A percentile compares a stretch with the other conserved stretches of the same genome.
These are phyloP conservation scores for Austroboletus olivaceoglutinosus DNA, from an alignment of 1,284 basidiomycete genomes.

Conservation along the genomic window DNA sequence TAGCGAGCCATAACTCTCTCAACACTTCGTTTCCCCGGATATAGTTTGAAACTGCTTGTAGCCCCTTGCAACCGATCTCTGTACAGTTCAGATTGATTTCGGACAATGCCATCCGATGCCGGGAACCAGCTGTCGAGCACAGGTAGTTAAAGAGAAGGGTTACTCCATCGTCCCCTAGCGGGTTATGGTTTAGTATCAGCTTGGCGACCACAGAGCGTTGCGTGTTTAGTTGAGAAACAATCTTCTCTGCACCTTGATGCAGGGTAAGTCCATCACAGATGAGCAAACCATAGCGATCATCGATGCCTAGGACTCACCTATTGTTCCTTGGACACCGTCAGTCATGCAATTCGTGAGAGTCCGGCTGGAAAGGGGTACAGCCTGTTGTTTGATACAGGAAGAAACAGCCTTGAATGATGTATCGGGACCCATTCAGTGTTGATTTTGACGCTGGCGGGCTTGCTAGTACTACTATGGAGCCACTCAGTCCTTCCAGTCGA, in stretches of 20 bases:
- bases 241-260: constrained; percentile 40
- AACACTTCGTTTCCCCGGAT: constrained; percentile 47
- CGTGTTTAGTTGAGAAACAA: constrained; percentile 46
- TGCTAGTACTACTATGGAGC: too few species aligned
- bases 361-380: constrained; percentile 16
- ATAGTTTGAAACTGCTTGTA: constrained; percentile 53
- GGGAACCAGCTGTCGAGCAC: constrained; percentile 44
- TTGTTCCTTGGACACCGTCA: constrained; percentile 22
- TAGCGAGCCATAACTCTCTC: constrained; percentile 51
- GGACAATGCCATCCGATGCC: constrained; percentile 41
- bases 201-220: constrained; percentile 44
- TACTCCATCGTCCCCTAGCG: constrained; percentile 59
- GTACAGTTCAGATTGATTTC: constrained; percentile 60
- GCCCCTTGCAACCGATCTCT: constrained; percentile 51
- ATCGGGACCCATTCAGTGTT: constrained; percentile 15
- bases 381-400: neutral
- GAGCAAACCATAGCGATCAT: neutral
- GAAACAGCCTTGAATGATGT: neutral
- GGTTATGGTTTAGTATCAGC: constrained; percentile 56
- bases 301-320: constrained; percentile 12
- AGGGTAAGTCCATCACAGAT: neutral
- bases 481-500: too few species aligned
- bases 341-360: constrained; percentile 17
- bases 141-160: constrained; percentile 56
- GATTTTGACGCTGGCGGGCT: too few species aligned